Evolutionary conservation across 129 eudicot genomes (phyloP).

Genomic region (Cynara cardunculus): DNA sequence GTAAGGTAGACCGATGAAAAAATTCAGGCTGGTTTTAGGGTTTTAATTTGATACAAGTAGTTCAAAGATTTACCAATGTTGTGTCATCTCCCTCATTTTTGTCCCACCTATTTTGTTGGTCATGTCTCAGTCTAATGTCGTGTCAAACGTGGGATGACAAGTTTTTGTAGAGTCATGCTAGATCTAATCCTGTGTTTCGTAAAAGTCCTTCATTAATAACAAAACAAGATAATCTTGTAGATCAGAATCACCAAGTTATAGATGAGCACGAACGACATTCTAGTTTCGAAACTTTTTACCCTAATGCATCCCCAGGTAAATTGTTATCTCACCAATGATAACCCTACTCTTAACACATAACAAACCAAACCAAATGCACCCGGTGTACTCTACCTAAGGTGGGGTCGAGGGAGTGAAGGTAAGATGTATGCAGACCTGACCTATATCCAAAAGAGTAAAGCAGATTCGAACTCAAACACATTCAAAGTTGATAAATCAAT

Average conservation of each 20-base stretch:
- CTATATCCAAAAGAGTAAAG: too few relatives aligned
- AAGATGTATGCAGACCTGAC: too few relatives aligned
- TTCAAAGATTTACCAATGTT: neutral
- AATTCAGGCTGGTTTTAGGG: neutral
- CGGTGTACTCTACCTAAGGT: too few relatives aligned
- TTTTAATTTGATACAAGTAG: neutral
- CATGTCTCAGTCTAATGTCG: neutral
- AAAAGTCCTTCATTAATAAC: neutral
- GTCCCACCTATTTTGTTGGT: neutral
- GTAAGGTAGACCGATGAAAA: too few relatives aligned
- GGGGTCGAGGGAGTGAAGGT: too few relatives aligned
- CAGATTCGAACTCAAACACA: neutral
- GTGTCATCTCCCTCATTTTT: neutral
- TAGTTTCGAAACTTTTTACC: neutral
- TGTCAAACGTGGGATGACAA: neutral
- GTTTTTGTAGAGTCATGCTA: too few relatives aligned
- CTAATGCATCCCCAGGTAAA: neutral
- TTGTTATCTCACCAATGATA: too few relatives aligned
- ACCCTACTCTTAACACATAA: too few relatives aligned
- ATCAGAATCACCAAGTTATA: neutral
- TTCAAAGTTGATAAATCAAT: neutral
- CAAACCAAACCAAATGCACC: too few relatives aligned
- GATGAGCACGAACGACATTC: too few relatives aligned
- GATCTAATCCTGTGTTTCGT: too few relatives aligned
- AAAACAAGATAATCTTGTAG: neutral